A percentile compares a stretch with the other conserved stretches of the same genome.
These are phyloP conservation scores for Cucurbita maxima DNA, from an alignment of 306 rosid genomes.

Conservation along the genomic window DNA sequence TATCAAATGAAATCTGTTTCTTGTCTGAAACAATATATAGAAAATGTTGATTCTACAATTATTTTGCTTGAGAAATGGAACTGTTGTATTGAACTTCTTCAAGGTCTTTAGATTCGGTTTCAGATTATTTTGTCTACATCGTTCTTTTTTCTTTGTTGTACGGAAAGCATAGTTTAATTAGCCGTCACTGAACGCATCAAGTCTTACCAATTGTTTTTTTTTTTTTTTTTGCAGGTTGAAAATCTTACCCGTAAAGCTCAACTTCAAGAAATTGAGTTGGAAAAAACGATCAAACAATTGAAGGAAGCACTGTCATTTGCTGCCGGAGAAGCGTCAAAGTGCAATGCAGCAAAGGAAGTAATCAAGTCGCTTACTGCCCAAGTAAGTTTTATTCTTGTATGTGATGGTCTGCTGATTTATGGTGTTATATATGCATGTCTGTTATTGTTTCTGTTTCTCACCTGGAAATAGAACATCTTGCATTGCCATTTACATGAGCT, in stretches of 20 bases:
- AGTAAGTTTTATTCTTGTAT: constrained; percentile 9
- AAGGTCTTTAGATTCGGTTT: background rate
- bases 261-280: constrained; percentile 13
- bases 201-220: constrained; percentile 3
- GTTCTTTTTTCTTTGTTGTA: background rate
- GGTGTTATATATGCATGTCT: background rate
- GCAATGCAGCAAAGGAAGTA: constrained; percentile 14
- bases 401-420: background rate
- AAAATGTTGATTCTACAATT: background rate
- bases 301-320: constrained; percentile 75
- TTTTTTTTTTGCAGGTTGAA: background rate
- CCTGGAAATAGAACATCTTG: background rate
- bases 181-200: background rate
- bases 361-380: constrained; percentile 13
- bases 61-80: background rate
- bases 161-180: background rate
- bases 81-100: background rate
- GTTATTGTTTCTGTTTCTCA: background rate
- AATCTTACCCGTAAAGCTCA: constrained; percentile 41
- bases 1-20: background rate
- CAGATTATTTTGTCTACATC: background rate
- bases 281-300: constrained; percentile 6
- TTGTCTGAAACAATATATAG: background rate
- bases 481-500: background rate
- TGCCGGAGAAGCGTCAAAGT: constrained; percentile 28